Percentiles rank a stretch among this genome's conserved stretches.
Evolutionary conservation across 257 asterid species (phyloP).

Genomic region (Fraxinus anomala): DNA sequence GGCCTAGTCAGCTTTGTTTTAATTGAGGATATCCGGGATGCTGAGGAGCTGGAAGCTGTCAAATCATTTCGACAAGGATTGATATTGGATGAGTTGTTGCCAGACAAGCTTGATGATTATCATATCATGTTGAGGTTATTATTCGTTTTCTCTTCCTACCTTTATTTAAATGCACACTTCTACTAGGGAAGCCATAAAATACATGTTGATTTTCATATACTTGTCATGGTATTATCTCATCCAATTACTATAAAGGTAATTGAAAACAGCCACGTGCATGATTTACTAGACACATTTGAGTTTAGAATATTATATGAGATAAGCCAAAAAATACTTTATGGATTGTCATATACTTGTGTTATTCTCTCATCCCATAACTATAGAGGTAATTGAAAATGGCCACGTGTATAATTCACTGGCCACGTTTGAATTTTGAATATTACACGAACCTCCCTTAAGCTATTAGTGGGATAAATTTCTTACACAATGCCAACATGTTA

Average conservation of each 20-base stretch:
- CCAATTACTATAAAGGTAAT: background rate
- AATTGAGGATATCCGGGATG: constrained; percentile 91
- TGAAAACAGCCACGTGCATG: background rate
- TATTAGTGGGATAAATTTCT: background rate
- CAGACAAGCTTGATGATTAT: constrained; percentile 85
- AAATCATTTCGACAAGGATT: constrained; percentile 86
- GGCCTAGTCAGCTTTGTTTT: constrained; percentile 88
- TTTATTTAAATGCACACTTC: constrained; percentile 18
- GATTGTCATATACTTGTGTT: background rate
- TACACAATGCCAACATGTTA: constrained; percentile 3
- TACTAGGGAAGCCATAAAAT: constrained; percentile 13
- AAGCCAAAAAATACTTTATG: background rate
- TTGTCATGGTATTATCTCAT: constrained; percentile 10
- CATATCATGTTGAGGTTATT: constrained; percentile 89
- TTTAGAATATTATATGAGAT: background rate
- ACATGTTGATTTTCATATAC: background rate
- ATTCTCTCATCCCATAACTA: constrained; percentile 7
- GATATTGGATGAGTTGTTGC: constrained; percentile 80
- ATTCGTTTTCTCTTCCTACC: constrained; percentile 16
- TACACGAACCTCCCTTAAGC: background rate
- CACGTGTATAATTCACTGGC: background rate
- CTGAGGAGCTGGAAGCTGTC: constrained; percentile 81
- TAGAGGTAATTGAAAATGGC: background rate
- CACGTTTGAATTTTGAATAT: background rate
- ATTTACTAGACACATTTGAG: constrained; percentile 8